A percentile compares a stretch with the other conserved stretches of the same genome.
phyloP scores from a whole-genome alignment of 2,329 filamentous ascomycete species.

The Aspergillus transmontanensis region DNA sequence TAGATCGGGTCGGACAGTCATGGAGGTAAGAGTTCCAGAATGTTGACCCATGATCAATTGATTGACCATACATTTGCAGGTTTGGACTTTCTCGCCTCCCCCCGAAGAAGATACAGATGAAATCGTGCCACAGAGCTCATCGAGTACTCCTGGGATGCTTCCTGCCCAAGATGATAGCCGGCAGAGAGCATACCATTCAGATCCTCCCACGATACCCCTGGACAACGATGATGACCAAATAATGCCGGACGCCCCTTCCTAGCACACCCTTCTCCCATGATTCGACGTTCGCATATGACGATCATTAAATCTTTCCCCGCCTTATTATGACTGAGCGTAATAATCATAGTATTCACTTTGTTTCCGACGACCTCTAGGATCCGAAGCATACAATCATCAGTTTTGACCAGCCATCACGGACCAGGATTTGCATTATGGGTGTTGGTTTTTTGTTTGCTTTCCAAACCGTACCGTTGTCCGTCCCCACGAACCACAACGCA shows the following conservation, averaged over 20 bases:
- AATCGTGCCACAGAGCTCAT: slow-evolving; percentile 32
- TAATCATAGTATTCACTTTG: neutral
- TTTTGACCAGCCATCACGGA: slow-evolving; percentile 10
- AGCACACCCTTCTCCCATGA: slow-evolving; percentile 3
- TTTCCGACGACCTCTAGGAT: neutral
- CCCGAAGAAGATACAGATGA: slow-evolving; percentile 35
- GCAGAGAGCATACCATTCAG: slow-evolving; percentile 32
- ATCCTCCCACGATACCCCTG: slow-evolving; percentile 31
- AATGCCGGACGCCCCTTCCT: slow-evolving; percentile 37
- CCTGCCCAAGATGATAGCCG: slow-evolving; percentile 24
- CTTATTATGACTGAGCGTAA: slow-evolving; percentile 16
- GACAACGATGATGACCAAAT: slow-evolving; percentile 34
- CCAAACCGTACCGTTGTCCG: slow-evolving; percentile 10
- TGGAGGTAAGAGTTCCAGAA: slow-evolving; percentile 76
- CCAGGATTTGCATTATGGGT: slow-evolving; percentile 25
- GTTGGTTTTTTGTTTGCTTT: slow-evolving; percentile 17
- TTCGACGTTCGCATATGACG: slow-evolving; percentile 13
- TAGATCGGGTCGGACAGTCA: slow-evolving; percentile 81
- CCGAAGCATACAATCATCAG: slow-evolving; percentile 5
- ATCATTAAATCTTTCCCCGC: slow-evolving; percentile 16
- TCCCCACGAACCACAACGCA: slow-evolving; percentile 9
- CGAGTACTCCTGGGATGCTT: slow-evolving; percentile 34
- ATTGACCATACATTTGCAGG: slow-evolving; percentile 56
- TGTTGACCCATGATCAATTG: slow-evolving; percentile 2
- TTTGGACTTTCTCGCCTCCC: slow-evolving; percentile 92